Percentiles rank a stretch among this genome's conserved stretches.
These are phyloP conservation scores for Naganishia sp. DNA, from an alignment of 1,284 basidiomycete species.

Conservation along the genomic window DNA sequence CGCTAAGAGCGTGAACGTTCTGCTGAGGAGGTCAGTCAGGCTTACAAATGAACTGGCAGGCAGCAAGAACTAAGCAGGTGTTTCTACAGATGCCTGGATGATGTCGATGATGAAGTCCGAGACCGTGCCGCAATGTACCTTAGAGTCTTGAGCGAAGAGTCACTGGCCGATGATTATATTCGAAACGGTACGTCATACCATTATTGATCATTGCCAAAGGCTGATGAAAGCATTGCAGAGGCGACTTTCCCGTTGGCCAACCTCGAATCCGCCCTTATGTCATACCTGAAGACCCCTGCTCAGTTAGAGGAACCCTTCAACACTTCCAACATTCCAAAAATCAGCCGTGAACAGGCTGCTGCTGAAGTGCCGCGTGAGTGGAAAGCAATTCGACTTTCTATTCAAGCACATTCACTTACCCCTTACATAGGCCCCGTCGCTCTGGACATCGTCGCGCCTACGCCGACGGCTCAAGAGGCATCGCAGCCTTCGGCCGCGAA, in stretches of 20 bases:
- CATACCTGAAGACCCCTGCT: conserved; percentile 80
- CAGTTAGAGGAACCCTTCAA: conserved; percentile 74
- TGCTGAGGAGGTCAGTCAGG: conserved; percentile 69
- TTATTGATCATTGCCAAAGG: neutral
- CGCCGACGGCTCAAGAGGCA: conserved; percentile 60
- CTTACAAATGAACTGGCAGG: neutral
- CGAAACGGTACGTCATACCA: conserved; percentile 70
- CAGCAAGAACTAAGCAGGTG: neutral
- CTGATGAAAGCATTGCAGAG: conserved; percentile 59
- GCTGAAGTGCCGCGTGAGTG: conserved; percentile 78
- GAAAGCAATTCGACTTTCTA: conserved; percentile 5
- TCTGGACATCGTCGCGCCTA: conserved; percentile 68
- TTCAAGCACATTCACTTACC: neutral
- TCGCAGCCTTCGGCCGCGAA: conserved; percentile 73
- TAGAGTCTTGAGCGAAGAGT: conserved; percentile 75
- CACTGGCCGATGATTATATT: conserved; percentile 80
- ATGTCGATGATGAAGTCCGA: conserved; percentile 98
- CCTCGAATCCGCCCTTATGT: conserved; percentile 80
- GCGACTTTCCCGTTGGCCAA: conserved; percentile 85
- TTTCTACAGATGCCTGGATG: conserved; percentile 79
- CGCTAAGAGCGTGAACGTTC: conserved; percentile 81
- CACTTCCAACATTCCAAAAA: conserved; percentile 76
- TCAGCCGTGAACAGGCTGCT: conserved; percentile 84
- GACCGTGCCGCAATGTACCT: conserved; percentile 96
- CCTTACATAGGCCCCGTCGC: conserved; percentile 68